Evolutionary conservation across 2,329 filamentous ascomycete genomes (phyloP).

Genomic region (Byssochlamys sp.): DNA sequence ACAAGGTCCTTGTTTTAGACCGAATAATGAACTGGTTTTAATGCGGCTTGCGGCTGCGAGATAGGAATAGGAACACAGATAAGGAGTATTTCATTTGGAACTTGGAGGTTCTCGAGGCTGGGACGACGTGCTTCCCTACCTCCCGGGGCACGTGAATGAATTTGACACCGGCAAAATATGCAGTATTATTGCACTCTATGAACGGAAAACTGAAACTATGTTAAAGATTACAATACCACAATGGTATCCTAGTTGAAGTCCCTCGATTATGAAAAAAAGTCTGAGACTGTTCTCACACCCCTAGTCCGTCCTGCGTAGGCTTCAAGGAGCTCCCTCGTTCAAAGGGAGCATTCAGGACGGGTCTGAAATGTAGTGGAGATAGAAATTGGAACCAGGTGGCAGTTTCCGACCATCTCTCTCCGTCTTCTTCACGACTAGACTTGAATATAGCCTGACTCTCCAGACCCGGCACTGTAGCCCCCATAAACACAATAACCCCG

Average conservation of each 20-base stretch:
- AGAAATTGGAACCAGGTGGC: slow-evolving; percentile 13
- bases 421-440: slow-evolving; percentile 8
- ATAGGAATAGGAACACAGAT: too few species aligned
- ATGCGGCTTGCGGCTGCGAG: too few species aligned
- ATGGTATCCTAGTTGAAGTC: too few species aligned
- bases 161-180: too few species aligned
- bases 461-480: not conserved
- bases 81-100: too few species aligned
- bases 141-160: too few species aligned
- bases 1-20: not conserved
- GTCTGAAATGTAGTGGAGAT: slow-evolving; percentile 46
- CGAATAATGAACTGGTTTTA: not conserved
- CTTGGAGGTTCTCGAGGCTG: too few species aligned
- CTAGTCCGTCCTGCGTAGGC: slow-evolving; percentile 48
- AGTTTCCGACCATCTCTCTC: not conserved
- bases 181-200: too few species aligned
- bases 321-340: slow-evolving; percentile 22
- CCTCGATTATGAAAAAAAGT: too few species aligned
- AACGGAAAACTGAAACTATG: too few species aligned
- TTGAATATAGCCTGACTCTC: not conserved
- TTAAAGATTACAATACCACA: too few species aligned
- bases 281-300: slow-evolving; percentile 42
- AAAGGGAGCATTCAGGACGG: slow-evolving; percentile 28
- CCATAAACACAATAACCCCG: not conserved
- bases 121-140: too few species aligned